Base-by-base conservation (phyloP, 768 basidiomycete species). In the Kwoniella bestiolae region DNA sequence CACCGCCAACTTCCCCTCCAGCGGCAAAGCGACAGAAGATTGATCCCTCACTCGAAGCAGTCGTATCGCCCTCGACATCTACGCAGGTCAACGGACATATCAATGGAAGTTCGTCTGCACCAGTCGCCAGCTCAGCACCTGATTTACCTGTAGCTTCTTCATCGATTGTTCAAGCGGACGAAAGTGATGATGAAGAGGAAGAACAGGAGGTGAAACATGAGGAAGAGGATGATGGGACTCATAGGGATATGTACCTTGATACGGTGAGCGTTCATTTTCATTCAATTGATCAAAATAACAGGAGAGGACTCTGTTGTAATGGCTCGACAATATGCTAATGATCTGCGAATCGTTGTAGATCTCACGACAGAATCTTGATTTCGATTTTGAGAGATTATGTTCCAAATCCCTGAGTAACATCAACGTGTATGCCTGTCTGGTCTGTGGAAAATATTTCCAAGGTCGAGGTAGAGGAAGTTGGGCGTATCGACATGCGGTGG, bases 381-480 rank as follows among this genome's bases (percentile, higher is more conserved):
- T 99, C 82, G 96, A 99, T 83, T 99, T 99, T 74, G 96, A 99
- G 83, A 94, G 95, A 85, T 87, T 98, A 28, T 99, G 96, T 85
- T 97, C 95, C 8, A 92, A 98, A 56, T 96, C 92, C 35, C 85
- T 92, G 60, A 91, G 91, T 45, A 95, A 98, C 82, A 94, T 96
- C 85, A 96, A 99, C 82, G 91, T 90, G 68, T 99, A 99, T 77
- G 93, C 92, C 34, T 99, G 96, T 79, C 87, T 99, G 58, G 94
- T 98, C 16, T 94, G 92, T 79, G 96, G 96, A 60, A 98, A 96
- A 83, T 99, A 97, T 81, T 98, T 96, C 79, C 95, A 98, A 85
- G 96, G 96, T 26, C 85, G 96, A 75, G 95, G 96, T 35, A 89
- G 90, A 69, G 91, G 86, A 49, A 93, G 93, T 62, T 94, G 93